A percentile compares a stretch with the other conserved stretches of the same genome.
phyloP scores from a whole-genome alignment of 768 basidiomycete genomes.

The Russula griseocarnosa region DNA sequence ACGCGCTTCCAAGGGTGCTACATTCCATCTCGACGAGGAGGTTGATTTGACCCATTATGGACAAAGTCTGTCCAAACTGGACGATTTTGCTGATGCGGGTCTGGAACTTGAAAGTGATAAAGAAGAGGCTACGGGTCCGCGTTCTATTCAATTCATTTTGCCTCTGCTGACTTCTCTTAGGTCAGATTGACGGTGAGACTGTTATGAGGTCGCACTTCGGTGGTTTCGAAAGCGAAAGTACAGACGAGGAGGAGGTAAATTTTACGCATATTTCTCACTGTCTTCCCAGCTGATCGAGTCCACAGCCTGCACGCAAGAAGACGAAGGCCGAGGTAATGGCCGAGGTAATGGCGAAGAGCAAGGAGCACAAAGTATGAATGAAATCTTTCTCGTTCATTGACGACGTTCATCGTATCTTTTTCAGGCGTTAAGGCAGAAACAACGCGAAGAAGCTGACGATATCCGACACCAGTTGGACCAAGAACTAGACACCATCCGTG shows the following conservation, averaged over 20 bases:
- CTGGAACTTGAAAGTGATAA: constrained; percentile 56
- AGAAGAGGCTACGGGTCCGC: constrained; percentile 45
- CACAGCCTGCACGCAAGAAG: constrained; percentile 78
- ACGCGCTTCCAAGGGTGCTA: constrained; percentile 62
- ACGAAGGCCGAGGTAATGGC: constrained; percentile 96
- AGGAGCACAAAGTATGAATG: constrained; percentile 77
- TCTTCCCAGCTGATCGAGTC: constrained; percentile 12
- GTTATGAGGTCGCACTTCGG: constrained; percentile 78
- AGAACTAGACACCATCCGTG: constrained; percentile 76
- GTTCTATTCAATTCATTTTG: neutral
- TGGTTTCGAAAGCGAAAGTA: constrained; percentile 73
- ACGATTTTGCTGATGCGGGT: constrained; percentile 76
- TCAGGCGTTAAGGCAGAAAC: constrained; percentile 83
- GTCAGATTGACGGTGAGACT: constrained; percentile 61
- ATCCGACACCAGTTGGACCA: constrained; percentile 85
- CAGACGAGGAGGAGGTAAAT: constrained; percentile 45
- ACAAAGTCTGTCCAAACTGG: constrained; percentile 77
- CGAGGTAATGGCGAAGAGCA: constrained; percentile 96
- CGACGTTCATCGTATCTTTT: neutral
- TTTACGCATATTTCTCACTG: neutral
- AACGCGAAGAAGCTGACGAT: constrained; percentile 80
- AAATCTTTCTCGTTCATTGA: neutral
- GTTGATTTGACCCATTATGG: constrained; percentile 91
- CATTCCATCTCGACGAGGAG: constrained; percentile 90
- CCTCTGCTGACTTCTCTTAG: constrained; percentile 34